These are phyloP conservation scores for Calonectria ilicicola DNA, from an alignment of 2,329 filamentous ascomycete genomes.

Conservation along the genomic window DNA sequence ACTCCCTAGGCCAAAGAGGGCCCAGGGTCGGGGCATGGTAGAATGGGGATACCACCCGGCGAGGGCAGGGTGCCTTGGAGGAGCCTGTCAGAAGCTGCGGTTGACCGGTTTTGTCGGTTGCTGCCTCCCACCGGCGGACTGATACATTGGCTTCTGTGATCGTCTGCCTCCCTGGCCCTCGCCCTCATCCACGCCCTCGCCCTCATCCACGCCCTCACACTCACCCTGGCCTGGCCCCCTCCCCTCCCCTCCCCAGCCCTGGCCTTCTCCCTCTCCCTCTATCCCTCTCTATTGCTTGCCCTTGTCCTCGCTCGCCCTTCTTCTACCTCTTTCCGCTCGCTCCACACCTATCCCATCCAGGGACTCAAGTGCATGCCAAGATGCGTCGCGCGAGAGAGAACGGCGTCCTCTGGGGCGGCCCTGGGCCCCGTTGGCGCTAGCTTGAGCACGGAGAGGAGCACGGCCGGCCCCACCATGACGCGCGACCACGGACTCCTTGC, in stretches of 20 bases:
- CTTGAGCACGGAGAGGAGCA: slow-evolving; percentile 18
- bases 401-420: slow-evolving; percentile 30
- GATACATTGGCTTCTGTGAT: not conserved
- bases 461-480: slow-evolving; percentile 35
- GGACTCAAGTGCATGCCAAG: not conserved
- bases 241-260: not conserved
- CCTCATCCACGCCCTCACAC: not conserved
- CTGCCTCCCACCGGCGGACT: not conserved
- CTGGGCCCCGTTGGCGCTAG: slow-evolving; percentile 32
- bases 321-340: too few relatives aligned
- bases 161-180: not conserved
- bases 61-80: slow-evolving; percentile 16
- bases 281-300: too few relatives aligned
- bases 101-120: slow-evolving; percentile 7
- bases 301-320: not conserved
- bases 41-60: slow-evolving; percentile 39
- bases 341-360: not conserved
- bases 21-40: slow-evolving; percentile 33
- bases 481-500: slow-evolving; percentile 29
- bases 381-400: slow-evolving; percentile 1
- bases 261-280: not conserved
- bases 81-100: slow-evolving; percentile 33
- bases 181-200: not conserved
- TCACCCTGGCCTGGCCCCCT: not conserved
- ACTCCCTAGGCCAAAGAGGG: slow-evolving; percentile 21